These are phyloP conservation scores for Spiromastix sp. DNA, from an alignment of 2,329 filamentous ascomycete genomes.

Conservation along the genomic window DNA sequence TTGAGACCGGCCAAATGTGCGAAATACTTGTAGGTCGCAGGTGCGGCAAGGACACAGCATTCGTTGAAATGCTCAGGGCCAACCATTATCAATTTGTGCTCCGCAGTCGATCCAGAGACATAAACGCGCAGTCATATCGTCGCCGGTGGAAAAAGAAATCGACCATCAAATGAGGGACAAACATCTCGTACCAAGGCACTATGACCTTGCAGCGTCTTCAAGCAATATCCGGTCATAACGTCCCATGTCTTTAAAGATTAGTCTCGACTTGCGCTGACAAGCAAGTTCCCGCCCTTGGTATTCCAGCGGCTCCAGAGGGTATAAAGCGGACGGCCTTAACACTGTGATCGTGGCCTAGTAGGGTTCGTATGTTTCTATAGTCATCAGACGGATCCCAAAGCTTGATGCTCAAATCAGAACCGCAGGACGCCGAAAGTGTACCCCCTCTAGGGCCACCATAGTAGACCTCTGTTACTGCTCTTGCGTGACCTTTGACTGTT, in stretches of 20 bases:
- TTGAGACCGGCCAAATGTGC: slow-evolving; percentile 63
- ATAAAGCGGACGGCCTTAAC: slow-evolving; percentile 74
- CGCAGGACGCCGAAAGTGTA: slow-evolving; percentile 64
- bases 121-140: slow-evolving; percentile 48
- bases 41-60: slow-evolving; percentile 68
- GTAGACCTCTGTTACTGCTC: slow-evolving; percentile 68
- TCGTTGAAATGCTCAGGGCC: slow-evolving; percentile 71
- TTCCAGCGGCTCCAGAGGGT: slow-evolving; percentile 61
- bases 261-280: slow-evolving; percentile 73
- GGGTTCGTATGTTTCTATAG: slow-evolving; percentile 76
- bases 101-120: slow-evolving; percentile 21
- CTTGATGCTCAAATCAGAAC: slow-evolving; percentile 74
- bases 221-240: slow-evolving; percentile 73
- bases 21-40: slow-evolving; percentile 58
- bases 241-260: slow-evolving; percentile 74
- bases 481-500: slow-evolving; percentile 76
- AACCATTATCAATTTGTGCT: slow-evolving; percentile 60
- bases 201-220: slow-evolving; percentile 69
- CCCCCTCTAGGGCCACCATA: slow-evolving; percentile 67
- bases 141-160: slow-evolving; percentile 68
- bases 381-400: slow-evolving; percentile 76
- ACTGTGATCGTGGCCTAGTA: slow-evolving; percentile 78
- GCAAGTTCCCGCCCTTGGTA: slow-evolving; percentile 59
- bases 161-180: slow-evolving; percentile 63
- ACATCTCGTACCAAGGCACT: slow-evolving; percentile 78